Base-by-base conservation (phyloP, 192 early-diverging fungal species). In the Podila epicladia region DNA sequence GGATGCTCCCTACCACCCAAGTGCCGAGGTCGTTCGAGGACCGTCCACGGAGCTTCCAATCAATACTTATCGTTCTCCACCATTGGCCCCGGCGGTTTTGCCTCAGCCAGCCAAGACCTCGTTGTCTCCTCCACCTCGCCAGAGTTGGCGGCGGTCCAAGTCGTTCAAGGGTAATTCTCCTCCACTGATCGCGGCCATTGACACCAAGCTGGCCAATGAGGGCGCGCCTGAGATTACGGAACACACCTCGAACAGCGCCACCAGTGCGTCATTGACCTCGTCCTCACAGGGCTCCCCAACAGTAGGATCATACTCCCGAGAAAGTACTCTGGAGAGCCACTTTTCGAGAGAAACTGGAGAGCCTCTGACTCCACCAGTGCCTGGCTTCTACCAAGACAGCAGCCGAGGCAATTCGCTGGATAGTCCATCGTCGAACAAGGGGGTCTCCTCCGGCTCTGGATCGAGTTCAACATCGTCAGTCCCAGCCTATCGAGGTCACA, bases 121-220 rank as follows among this genome's bases (percentile, higher is more conserved):
- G 1, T 50, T 80, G 32, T 73, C 77, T 0, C 77, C 77, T 9
- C 77, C 77, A 12, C 77, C 77, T 13, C 77, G 77, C 51, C 77
- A 80, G 51, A 72, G 71, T 26, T 80, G 77, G 77, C 28, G 58
- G 0, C 65, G 71, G 19, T 65, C 77, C 49, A 80, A 80, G 37
- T 80, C 77, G 0, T 73, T 69, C 71, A 71, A 73, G 38, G 58
- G 71, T 20, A 49, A 35, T 0, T 31, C 31, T 20, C 41, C 63
- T 29, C 31, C 68, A 7, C 22, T 55, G 7, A 19, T 62, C 2
- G 22, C 57, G 12, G 19, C 76, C 20, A 53, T 62, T 24, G 68
- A 71, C 45, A 67, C 65, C 22, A 62, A 55, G n/a, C 59, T 71
- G 2, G 75, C 69, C 17, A 71, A 78, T 32, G 63, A 71, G 13